These are phyloP conservation scores for Calcarisporium arbuscula DNA, from an alignment of 2,329 filamentous ascomycete species.

Conservation along the genomic window DNA sequence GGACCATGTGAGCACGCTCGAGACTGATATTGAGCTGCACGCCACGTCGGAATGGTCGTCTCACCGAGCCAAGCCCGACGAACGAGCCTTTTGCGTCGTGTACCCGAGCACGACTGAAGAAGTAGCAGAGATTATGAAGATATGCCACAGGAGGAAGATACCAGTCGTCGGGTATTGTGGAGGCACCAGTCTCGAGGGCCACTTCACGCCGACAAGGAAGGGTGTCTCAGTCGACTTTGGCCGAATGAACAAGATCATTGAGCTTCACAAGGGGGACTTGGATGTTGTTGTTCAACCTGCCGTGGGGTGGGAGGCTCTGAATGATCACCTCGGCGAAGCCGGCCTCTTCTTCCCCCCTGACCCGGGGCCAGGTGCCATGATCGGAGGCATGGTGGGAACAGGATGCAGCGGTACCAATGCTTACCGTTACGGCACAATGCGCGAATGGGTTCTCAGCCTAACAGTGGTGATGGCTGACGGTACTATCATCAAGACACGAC, in stretches of 20 bases:
- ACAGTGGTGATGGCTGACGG: slow-evolving; percentile 89
- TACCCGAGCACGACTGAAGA: slow-evolving; percentile 75
- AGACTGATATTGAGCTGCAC: slow-evolving; percentile 49
- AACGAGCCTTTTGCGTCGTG: slow-evolving; percentile 63
- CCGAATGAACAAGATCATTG: slow-evolving; percentile 75
- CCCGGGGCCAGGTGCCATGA: slow-evolving; percentile 85
- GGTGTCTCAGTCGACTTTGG: slow-evolving; percentile 83
- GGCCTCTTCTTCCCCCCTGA: slow-evolving; percentile 90
- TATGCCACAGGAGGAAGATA: slow-evolving; percentile 74
- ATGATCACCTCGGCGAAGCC: slow-evolving; percentile 65
- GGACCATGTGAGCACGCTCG: slow-evolving; percentile 57
- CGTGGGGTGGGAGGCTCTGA: slow-evolving; percentile 80
- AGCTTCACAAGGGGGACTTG: slow-evolving; percentile 69
- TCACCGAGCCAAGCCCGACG: slow-evolving; percentile 40
- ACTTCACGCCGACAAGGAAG: slow-evolving; percentile 75
- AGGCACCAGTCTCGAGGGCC: slow-evolving; percentile 83
- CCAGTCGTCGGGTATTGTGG: slow-evolving; percentile 84
- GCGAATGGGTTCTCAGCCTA: slow-evolving; percentile 82
- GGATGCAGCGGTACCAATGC: slow-evolving; percentile 75
- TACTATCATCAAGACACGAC: slow-evolving; percentile 81
- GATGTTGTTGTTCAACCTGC: slow-evolving; percentile 75
- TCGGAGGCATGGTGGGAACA: slow-evolving; percentile 81
- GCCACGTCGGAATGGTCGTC: slow-evolving; percentile 58
- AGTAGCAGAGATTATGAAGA: slow-evolving; percentile 79
- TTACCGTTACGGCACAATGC: slow-evolving; percentile 91